Evolutionary conservation across 2,329 filamentous ascomycete genomes (phyloP), one percentile per base, ranked within the genome.

Genomic region (Teratosphaeria zuluensis): DNA sequence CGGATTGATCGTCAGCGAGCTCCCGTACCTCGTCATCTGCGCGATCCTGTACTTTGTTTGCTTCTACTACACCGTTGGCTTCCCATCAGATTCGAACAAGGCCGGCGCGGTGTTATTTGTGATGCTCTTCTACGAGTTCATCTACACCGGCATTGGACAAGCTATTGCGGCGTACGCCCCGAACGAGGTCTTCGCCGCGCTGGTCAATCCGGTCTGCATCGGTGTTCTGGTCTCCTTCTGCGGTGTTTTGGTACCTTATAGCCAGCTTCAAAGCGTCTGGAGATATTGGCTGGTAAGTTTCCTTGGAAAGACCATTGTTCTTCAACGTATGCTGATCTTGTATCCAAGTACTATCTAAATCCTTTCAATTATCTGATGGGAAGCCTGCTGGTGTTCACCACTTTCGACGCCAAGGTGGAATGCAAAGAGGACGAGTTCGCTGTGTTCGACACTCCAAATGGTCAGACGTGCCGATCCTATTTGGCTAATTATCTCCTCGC

Each of bases 101-200:
- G 89, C 90, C 0, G 91, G 90, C 0, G 94, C 92, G 73, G 89
- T 92, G 70, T 95, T 95, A 80, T 78, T 95, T 70, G 90, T 95
- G 76, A 75, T 95, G 3, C 79, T 95, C 57, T 81, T 92, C 66
- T 92, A 89, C 0, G 90, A 95, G 71, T 72, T 95, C 54, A 95
- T 96, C 75, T 85, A 88, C 8, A 87, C 95, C 46, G 90, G 89
- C 0, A 77, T 95, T 1, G 90, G 82, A 2, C 91, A 92, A 70
- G 83, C 83, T 58, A 80, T 95, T 4, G 86, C 89, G 0, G 85
- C 91, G 0, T 75, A 92, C 58, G 94, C 90, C 0, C 89, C 91
- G 0, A 85, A 83, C 28, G 84, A 88, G 1, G 90, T 90, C 74
- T 89, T 95, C 66, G 85, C 88, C 0, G 84, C 87, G 14, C 84